A percentile compares a stretch with the other conserved stretches of the same genome.
Conservation (phyloP, 805 yeast genomes). For the Candida saitoana region DNA sequence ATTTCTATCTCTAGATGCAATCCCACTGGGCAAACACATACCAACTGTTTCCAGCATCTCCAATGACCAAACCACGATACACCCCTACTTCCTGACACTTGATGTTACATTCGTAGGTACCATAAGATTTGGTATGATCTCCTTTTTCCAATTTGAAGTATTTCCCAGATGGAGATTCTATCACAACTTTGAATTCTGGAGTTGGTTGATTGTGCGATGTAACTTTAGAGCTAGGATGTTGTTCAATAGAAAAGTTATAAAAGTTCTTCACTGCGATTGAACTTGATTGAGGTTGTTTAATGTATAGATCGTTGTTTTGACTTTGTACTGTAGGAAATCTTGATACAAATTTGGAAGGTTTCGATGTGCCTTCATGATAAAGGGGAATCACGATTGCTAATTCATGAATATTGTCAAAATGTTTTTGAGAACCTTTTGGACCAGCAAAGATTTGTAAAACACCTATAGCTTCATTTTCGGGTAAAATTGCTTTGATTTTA, state of each 20-base stretch:
- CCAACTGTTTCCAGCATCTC: constrained; percentile 76
- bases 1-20: constrained; percentile 29
- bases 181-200: constrained; percentile 54
- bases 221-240: constrained; percentile 54
- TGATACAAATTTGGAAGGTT: constrained; percentile 63
- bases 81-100: constrained; percentile 68
- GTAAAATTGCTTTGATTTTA: constrained; percentile 76
- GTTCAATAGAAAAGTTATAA: constrained; percentile 62
- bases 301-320: constrained; percentile 70
- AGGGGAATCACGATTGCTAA: constrained; percentile 71
- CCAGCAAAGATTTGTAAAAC: constrained; percentile 74
- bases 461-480: constrained; percentile 65
- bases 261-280: constrained; percentile 52
- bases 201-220: constrained; percentile 31
- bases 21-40: constrained; percentile 91
- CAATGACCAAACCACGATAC: constrained; percentile 80
- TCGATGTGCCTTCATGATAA: constrained; percentile 63
- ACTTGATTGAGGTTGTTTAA: constrained; percentile 79
- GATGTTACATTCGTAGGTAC: constrained; percentile 57
- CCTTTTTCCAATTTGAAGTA: constrained; percentile 54
- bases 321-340: constrained; percentile 69
- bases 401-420: constrained; percentile 58
- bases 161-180: constrained; percentile 84
- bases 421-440: constrained; percentile 53
- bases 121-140: constrained; percentile 45